phyloP scores from a whole-genome alignment of 768 basidiomycete species.

The Artomyces pyxidatus region DNA sequence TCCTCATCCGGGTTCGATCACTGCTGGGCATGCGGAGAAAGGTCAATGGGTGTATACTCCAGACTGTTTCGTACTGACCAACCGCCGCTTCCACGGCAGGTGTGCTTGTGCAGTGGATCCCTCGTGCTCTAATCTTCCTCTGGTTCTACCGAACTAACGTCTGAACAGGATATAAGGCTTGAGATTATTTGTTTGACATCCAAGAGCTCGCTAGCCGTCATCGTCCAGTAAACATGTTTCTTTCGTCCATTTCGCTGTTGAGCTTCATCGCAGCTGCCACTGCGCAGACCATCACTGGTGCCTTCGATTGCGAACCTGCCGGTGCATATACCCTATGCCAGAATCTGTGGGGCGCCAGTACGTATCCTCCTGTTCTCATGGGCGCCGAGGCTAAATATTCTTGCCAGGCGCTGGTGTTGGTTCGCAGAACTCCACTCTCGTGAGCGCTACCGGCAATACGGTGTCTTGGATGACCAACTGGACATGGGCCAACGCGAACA shows the following conservation, averaged over 20 bases:
- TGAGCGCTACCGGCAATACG: slow-evolving; percentile 28
- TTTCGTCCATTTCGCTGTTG: background rate
- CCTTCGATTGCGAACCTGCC: slow-evolving; percentile 35
- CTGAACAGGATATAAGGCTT: too few relatives aligned
- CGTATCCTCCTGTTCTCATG: slow-evolving; percentile 12
- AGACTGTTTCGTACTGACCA: too few relatives aligned
- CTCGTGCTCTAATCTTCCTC: too few relatives aligned
- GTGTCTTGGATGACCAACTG: slow-evolving; percentile 48
- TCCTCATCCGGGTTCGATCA: too few relatives aligned
- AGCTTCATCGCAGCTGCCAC: slow-evolving; percentile 10
- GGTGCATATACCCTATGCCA: slow-evolving; percentile 46
- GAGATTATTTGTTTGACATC: too few relatives aligned
- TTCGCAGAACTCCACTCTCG: slow-evolving; percentile 39
- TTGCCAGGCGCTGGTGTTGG: slow-evolving; percentile 36
- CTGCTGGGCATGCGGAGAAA: too few relatives aligned
- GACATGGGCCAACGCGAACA: slow-evolving; percentile 42
- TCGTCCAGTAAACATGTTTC: too few relatives aligned
- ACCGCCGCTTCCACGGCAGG: too few relatives aligned
- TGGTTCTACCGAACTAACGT: too few relatives aligned
- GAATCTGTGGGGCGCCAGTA: slow-evolving; percentile 47
- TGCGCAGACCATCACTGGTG: slow-evolving; percentile 37
- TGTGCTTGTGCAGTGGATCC: too few relatives aligned
- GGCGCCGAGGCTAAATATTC: background rate
- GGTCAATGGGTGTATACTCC: too few relatives aligned
- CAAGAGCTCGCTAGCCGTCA: too few relatives aligned